These are phyloP conservation scores for Blastosporella zonata DNA, from an alignment of 1,284 basidiomycete species.

Conservation along the genomic window DNA sequence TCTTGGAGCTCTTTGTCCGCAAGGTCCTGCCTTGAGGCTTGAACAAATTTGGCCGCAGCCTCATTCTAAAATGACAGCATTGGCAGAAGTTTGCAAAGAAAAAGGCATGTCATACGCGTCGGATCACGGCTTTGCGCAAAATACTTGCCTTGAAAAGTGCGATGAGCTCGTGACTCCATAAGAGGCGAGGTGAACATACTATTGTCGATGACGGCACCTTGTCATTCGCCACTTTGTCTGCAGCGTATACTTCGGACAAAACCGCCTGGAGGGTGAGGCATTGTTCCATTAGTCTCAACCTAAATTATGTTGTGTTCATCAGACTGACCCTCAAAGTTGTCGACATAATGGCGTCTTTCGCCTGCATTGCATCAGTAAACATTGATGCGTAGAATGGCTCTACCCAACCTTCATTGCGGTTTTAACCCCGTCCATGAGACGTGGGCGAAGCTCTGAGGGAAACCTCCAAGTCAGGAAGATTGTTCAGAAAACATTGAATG, in stretches of 20 bases:
- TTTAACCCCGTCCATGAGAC: constrained; percentile 46
- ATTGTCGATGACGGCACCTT: constrained; percentile 45
- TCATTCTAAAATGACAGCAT: constrained; percentile 49
- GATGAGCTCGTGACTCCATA: background rate
- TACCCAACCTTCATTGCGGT: constrained; percentile 58
- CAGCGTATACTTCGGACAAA: constrained; percentile 63
- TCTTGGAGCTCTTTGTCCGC: constrained; percentile 62
- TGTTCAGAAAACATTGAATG: background rate
- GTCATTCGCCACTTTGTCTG: constrained; percentile 53
- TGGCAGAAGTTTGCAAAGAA: no score
- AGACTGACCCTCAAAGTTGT: constrained; percentile 59
- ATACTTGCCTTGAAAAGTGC: constrained; percentile 36
- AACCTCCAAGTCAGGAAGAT: background rate
- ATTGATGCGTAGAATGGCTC: background rate
- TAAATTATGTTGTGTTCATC: background rate
- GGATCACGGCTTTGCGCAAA: constrained; percentile 54
- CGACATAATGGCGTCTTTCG: constrained; percentile 51
- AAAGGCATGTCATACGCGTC: no score
- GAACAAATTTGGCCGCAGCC: constrained; percentile 51
- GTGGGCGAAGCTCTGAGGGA: constrained; percentile 44
- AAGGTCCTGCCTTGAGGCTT: constrained; percentile 60
- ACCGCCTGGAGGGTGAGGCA: constrained; percentile 48
- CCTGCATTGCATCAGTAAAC: constrained; percentile 32
- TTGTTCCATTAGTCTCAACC: background rate
- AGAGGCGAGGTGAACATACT: constrained; percentile 20